Percentiles rank a stretch among this genome's conserved stretches.
phyloP scores from a whole-genome alignment of 208 protist species.

The Leishmania martiniquensis region DNA sequence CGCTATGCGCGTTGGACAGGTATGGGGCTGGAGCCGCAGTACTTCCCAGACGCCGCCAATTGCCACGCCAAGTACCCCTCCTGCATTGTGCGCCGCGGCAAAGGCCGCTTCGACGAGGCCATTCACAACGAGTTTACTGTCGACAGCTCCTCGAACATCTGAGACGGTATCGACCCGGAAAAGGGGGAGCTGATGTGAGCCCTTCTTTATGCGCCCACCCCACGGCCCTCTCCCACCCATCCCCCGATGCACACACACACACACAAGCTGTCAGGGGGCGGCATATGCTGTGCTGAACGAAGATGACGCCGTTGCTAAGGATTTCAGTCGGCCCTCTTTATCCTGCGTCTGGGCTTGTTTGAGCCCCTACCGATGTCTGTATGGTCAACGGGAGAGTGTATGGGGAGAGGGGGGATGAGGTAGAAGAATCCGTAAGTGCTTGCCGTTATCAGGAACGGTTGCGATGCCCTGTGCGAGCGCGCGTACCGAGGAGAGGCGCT shows the following conservation, averaged over 20 bases:
- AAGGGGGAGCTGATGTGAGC: no score
- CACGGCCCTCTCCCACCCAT: not conserved
- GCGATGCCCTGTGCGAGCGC: no score
- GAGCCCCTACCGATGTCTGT: no score
- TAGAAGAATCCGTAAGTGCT: no score
- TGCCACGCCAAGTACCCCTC: constrained; percentile 38
- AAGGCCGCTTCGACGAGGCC: constrained; percentile 45
- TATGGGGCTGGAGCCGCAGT: constrained; percentile 58
- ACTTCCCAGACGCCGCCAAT: constrained; percentile 52
- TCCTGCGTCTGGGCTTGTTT: not conserved
- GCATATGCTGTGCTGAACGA: not conserved
- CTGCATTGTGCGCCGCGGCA: constrained; percentile 43
- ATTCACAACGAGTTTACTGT: constrained; percentile 64
- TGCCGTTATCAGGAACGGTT: no score
- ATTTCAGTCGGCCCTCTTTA: not conserved
- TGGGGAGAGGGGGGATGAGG: no score
- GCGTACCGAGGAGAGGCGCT: no score
- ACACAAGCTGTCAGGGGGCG: not conserved
- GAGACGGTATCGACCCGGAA: not conserved
- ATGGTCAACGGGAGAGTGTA: not conserved
- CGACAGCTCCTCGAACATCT: constrained; percentile 22
- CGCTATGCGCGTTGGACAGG: constrained; percentile 44
- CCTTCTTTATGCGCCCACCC: not conserved
- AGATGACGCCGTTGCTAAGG: not conserved
- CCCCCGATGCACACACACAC: not conserved